Conservation (phyloP, 1,284 basidiomycete genomes). For the Ceratorhiza oryzae-sativae region DNA sequence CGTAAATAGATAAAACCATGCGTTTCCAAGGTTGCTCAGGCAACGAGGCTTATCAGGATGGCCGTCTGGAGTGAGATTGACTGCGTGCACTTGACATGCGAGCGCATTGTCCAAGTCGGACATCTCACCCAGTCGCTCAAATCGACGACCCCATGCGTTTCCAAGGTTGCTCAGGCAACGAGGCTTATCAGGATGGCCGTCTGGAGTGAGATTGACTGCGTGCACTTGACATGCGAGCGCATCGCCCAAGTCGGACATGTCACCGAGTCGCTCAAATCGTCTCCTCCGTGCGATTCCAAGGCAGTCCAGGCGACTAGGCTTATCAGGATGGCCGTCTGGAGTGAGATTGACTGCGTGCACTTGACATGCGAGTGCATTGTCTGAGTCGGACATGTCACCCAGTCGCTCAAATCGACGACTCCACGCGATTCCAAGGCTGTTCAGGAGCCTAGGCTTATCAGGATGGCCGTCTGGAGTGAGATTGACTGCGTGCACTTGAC, state of each 20-base stretch:
- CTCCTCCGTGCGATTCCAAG: too few relatives aligned
- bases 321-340: neutral
- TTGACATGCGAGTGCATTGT: neutral
- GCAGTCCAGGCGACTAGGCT: too few relatives aligned
- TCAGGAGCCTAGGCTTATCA: neutral
- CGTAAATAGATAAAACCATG: neutral
- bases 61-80: neutral
- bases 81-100: neutral
- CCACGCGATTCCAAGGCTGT: neutral
- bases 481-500: neutral
- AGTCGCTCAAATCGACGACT: neutral
- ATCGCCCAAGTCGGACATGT: too few relatives aligned
- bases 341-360: neutral
- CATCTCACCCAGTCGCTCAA: neutral
- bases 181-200: neutral
- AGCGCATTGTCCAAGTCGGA: neutral
- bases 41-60: neutral
- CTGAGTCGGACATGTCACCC: neutral
- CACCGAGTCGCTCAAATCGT: too few relatives aligned
- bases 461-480: neutral
- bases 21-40: slow-evolving; percentile 1
- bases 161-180: neutral
- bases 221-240: too few relatives aligned
- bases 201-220: too few relatives aligned
- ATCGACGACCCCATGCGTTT: neutral